Conservation (phyloP, 345 rosid genomes). For the Capsella bursapastoris region DNA sequence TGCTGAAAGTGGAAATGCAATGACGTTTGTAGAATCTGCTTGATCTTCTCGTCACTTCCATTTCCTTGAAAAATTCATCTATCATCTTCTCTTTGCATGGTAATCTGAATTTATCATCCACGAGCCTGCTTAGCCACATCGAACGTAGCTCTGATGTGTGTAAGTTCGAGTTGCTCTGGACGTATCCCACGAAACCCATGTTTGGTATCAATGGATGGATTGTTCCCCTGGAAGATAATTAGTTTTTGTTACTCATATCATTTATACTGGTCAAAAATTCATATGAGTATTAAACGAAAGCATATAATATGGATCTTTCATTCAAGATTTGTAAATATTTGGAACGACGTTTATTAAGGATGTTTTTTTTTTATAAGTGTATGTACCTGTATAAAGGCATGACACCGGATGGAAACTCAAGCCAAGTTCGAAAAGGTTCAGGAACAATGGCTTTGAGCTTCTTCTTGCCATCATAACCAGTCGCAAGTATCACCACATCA, state of each 20-base stretch:
- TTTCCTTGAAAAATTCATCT: conserved; percentile 58
- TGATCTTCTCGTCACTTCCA: conserved; percentile 60
- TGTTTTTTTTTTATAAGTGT: not conserved
- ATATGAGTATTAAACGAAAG: not conserved
- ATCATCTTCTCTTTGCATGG: conserved; percentile 73
- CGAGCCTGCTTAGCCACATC: conserved; percentile 66
- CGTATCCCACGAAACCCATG: conserved; percentile 76
- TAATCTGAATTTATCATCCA: conserved; percentile 64
- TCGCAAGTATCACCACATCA: conserved; percentile 80
- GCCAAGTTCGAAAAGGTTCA: conserved; percentile 66
- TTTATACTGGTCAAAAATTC: too few species aligned
- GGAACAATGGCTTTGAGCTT: conserved; percentile 80
- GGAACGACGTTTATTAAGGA: too few species aligned
- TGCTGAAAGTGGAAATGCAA: conserved; percentile 90
- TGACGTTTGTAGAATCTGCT: conserved; percentile 82
- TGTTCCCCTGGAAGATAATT: conserved; percentile 60
- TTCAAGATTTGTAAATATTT: too few species aligned
- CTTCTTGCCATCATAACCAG: conserved; percentile 82
- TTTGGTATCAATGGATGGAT: conserved; percentile 84
- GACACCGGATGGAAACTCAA: conserved; percentile 64
- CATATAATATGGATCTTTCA: too few species aligned
- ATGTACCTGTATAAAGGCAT: conserved; percentile 78
- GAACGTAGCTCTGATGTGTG: conserved; percentile 82
- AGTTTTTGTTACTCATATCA: too few species aligned
- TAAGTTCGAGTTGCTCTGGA: conserved; percentile 78